Conservation (phyloP, 2,329 filamentous ascomycete genomes). For the Balansia obtecta region DNA sequence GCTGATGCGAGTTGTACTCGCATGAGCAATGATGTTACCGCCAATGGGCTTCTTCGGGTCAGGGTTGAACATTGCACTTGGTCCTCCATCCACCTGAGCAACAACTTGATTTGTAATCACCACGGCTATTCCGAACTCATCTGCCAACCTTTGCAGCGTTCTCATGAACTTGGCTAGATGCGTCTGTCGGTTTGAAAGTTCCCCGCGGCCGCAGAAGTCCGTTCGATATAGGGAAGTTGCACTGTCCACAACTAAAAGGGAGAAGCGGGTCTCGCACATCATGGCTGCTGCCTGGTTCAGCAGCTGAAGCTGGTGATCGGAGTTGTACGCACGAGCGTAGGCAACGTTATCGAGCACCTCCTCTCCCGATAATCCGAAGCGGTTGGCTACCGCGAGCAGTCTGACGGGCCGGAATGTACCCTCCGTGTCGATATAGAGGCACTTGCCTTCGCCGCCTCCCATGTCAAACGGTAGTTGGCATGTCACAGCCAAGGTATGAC, state of each 20-base stretch:
- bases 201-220: slow-evolving; percentile 91
- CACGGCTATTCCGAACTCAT: slow-evolving; percentile 89
- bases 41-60: slow-evolving; percentile 99
- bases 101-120: slow-evolving; percentile 99
- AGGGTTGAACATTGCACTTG: slow-evolving; percentile 96
- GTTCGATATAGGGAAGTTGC: slow-evolving; percentile 93
- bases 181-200: slow-evolving; percentile 85
- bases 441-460: slow-evolving; percentile 97
- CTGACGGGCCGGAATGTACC: slow-evolving; percentile 93
- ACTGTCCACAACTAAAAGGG: slow-evolving; percentile 87
- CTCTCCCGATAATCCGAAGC: slow-evolving; percentile 89
- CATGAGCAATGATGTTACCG: slow-evolving; percentile 96
- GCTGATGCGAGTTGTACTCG: slow-evolving; percentile 86
- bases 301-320: slow-evolving; percentile 90
- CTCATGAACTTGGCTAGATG: slow-evolving; percentile 85
- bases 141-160: slow-evolving; percentile 63
- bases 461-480: slow-evolving; percentile 97
- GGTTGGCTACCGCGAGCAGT: slow-evolving; percentile 79
- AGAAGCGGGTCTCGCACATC: slow-evolving; percentile 99
- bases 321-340: slow-evolving; percentile 96
- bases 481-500: slow-evolving; percentile 95
- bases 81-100: slow-evolving; percentile 92
- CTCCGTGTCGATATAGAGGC: slow-evolving; percentile 96
- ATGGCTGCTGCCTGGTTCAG: slow-evolving; percentile 91
- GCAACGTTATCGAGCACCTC: slow-evolving; percentile 98